Evolutionary conservation across 2,329 filamentous ascomycete species (phyloP).

Genomic region (Diplodia seriata): DNA sequence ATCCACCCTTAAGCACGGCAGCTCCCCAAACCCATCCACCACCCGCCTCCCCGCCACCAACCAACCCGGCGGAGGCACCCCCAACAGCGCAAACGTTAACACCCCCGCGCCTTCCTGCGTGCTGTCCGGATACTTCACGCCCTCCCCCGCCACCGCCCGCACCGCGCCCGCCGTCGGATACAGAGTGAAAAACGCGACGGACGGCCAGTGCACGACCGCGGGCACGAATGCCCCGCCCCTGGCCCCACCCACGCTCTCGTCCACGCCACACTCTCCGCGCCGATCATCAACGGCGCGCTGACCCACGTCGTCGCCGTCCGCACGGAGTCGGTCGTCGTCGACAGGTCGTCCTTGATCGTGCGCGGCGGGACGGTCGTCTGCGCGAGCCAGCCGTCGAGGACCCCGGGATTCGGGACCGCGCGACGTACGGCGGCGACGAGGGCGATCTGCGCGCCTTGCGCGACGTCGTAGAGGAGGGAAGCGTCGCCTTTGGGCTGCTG

Average conservation of each 20-base stretch:
- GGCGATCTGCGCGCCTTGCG: constrained; percentile 52
- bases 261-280: constrained; percentile 48
- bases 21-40: not conserved
- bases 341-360: not conserved
- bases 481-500: constrained; percentile 49
- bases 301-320: constrained; percentile 53
- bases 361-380: too few relatives aligned
- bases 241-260: too few relatives aligned
- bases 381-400: not conserved
- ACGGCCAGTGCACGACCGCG: constrained; percentile 57
- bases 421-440: too few relatives aligned
- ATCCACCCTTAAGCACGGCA: constrained; percentile 49
- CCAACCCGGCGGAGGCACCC: not conserved
- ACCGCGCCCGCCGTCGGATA: constrained; percentile 55
- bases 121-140: not conserved
- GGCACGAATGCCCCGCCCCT: too few relatives aligned
- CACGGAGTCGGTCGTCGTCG: constrained; percentile 37
- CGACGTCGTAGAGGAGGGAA: constrained; percentile 53
- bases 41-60: not conserved
- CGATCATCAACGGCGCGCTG: constrained; percentile 54
- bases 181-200: constrained; percentile 51
- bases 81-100: not conserved
- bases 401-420: too few relatives aligned
- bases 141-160: constrained; percentile 47
- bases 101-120: not conserved